Percentiles rank a stretch among this genome's conserved stretches.
These are phyloP conservation scores for Neofusicoccum ribis DNA, from an alignment of 2,329 filamentous ascomycete species.

Conservation along the genomic window DNA sequence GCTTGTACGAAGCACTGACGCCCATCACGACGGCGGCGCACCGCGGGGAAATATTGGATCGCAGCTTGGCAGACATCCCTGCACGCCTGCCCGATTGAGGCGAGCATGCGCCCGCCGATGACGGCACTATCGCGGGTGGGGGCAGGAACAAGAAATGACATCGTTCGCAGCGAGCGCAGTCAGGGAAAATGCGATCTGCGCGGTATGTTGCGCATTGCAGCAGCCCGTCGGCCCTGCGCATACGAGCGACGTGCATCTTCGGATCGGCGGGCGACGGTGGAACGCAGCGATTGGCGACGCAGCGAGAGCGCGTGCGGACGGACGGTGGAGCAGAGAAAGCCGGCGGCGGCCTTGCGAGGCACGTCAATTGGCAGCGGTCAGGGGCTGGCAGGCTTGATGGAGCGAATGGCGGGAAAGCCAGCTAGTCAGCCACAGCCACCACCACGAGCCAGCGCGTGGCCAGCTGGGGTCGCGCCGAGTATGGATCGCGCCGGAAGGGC, in stretches of 20 bases:
- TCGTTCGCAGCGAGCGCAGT: too few species aligned
- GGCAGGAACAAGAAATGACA: neutral
- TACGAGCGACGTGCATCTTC: neutral
- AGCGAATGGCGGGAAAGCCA: neutral
- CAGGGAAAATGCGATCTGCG: constrained; percentile 10
- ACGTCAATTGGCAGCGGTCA: neutral
- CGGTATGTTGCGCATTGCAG: neutral
- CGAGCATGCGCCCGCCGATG: neutral
- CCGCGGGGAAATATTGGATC: neutral
- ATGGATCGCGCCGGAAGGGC: neutral
- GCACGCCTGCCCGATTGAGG: neutral
- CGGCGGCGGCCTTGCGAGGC: too few species aligned
- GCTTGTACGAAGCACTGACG: neutral
- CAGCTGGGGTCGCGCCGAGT: neutral
- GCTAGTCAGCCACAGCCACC: constrained; percentile 7
- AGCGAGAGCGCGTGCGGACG: too few species aligned
- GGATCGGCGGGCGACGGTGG: neutral
- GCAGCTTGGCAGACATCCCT: neutral
- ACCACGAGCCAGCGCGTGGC: constrained; percentile 14
- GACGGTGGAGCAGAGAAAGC: neutral
- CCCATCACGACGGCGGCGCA: neutral
- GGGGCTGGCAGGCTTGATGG: constrained; percentile 1
- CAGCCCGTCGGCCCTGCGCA: too few species aligned
- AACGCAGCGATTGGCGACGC: neutral
- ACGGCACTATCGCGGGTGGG: neutral